Evolutionary conservation across 2,329 filamentous ascomycete species (phyloP), one percentile per base, ranked within the genome.

Genomic region (Sporothrix humicola): DNA sequence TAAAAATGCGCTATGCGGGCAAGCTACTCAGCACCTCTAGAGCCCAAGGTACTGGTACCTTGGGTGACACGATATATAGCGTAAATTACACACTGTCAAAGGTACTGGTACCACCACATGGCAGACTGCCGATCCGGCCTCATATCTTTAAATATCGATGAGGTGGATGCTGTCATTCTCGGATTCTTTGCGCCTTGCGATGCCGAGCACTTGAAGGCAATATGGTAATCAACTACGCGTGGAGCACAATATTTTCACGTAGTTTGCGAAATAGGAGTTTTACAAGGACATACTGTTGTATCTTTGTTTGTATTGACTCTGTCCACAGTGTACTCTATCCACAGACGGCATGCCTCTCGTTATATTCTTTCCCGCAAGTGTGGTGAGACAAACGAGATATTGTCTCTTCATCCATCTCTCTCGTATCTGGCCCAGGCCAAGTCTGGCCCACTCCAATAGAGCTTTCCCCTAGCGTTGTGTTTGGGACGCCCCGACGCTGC

Each of bases 401-500:
- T 58, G 37, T 69, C 15, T 12, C 42, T 42, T 15, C 37, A n/a
- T 65, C 61, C n/a, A n/a, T 44, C n/a, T 66, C 61, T 65, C 46
- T 61, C 70, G 59, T 71, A 69, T 68, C 48, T 56, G 71, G 59
- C 65, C 66, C 63, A 69, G 23, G 54, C 63, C 69, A 73, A 73
- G 65, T 52, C 46, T 26, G 54, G 44, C 72, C 73, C 66, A 61
- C 71, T 23, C 65, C 23, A 42, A 31, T 44, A 56, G 48, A 72
- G 72, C 72, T 72, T 72, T 72, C 61, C 31, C 58, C 56, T 75
- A 75, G 74, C 65, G 72, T 37, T 50, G 69, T 73, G 56, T 68
- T 73, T 73, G 74, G 72, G 50, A 70, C 69, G 72, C 74, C 73
- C 73, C 69, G 68, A 59, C 50, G 63, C 59, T 44, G 61, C 61